Evolutionary conservation across 2,329 filamentous ascomycete species (phyloP).

Genomic region (Ophiocordyceps camponoti-rufipedis): DNA sequence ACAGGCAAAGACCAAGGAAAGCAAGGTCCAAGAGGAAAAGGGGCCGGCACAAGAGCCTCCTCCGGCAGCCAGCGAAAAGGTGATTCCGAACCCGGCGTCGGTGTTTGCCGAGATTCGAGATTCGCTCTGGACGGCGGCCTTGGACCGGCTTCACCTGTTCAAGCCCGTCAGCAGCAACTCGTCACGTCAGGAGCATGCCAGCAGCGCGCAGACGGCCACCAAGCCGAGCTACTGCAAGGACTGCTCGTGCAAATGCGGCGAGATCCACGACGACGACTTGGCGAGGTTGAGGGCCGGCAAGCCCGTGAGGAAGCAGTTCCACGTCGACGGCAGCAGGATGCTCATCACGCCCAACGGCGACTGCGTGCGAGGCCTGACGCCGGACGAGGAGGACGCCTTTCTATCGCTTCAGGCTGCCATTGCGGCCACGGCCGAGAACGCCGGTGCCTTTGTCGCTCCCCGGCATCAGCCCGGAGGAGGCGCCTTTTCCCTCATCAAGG

Average conservation of each 20-base stretch:
- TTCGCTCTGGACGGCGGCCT: conserved; percentile 12
- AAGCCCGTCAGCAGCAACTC: conserved; percentile 14
- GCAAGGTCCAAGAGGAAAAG: neutral
- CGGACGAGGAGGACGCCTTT: conserved; percentile 52
- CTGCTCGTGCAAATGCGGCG: conserved; percentile 18
- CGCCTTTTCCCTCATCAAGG: conserved; percentile 45
- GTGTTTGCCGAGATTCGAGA: conserved; percentile 18
- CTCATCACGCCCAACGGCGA: conserved; percentile 62
- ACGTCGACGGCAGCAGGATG: conserved; percentile 44
- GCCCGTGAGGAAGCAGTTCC: conserved; percentile 38
- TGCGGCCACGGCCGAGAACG: conserved; percentile 27
- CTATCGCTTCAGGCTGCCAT: conserved; percentile 47
- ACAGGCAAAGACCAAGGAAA: conserved; percentile 3
- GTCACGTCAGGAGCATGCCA: conserved; percentile 10
- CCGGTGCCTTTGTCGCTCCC: conserved; percentile 35
- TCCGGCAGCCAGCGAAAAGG: conserved; percentile 10
- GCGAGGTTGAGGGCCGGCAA: conserved; percentile 34
- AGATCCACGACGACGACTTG: conserved; percentile 31
- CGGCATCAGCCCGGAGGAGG: conserved; percentile 33
- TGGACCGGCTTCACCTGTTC: conserved; percentile 19
- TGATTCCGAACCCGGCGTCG: conserved; percentile 13
- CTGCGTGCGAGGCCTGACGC: conserved; percentile 52
- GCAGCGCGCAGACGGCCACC: conserved; percentile 5
- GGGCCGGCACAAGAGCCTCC: conserved; percentile 1
- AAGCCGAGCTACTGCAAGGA: conserved; percentile 17